These are phyloP conservation scores for Theobroma grandiflorum DNA, from an alignment of 441 rosid genomes.

Conservation along the genomic window DNA sequence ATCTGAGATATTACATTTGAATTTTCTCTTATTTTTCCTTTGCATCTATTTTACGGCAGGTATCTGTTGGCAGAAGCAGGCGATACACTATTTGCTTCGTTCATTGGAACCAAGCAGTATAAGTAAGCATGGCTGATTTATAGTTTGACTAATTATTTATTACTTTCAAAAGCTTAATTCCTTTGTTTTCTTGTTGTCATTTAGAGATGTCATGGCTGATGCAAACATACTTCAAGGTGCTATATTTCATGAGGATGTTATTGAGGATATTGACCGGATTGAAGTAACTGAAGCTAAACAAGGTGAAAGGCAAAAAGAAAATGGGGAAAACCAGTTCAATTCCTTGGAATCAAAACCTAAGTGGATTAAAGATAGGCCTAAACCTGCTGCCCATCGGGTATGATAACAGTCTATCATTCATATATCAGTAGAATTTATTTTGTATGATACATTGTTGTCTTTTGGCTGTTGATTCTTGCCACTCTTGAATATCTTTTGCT, in stretches of 20 bases:
- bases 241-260: conserved; percentile 85
- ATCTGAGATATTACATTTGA: neutral
- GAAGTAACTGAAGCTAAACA: conserved; percentile 53
- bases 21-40: conserved; percentile 14
- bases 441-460: neutral
- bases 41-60: conserved; percentile 47
- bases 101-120: conserved; percentile 94
- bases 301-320: conserved; percentile 52
- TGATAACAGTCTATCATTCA: conserved; percentile 28
- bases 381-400: conserved; percentile 99
- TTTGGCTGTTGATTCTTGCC: conserved; percentile 2
- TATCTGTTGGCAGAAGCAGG: conserved; percentile 96
- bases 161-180: conserved; percentile 19
- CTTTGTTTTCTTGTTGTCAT: conserved; percentile 18
- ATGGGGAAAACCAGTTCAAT: conserved; percentile 53
- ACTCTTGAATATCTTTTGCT: neutral
- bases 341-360: conserved; percentile 61
- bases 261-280: conserved; percentile 49
- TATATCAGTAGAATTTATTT: conserved; percentile 11
- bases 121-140: conserved; percentile 59
- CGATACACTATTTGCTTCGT: conserved; percentile 95
- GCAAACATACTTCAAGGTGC: conserved; percentile 97
- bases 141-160: conserved; percentile 19
- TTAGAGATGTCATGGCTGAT: conserved; percentile 95
- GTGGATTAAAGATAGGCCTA: conserved; percentile 63